phyloP scores from a whole-genome alignment of 257 asterid species.

The Scutellaria minor region DNA sequence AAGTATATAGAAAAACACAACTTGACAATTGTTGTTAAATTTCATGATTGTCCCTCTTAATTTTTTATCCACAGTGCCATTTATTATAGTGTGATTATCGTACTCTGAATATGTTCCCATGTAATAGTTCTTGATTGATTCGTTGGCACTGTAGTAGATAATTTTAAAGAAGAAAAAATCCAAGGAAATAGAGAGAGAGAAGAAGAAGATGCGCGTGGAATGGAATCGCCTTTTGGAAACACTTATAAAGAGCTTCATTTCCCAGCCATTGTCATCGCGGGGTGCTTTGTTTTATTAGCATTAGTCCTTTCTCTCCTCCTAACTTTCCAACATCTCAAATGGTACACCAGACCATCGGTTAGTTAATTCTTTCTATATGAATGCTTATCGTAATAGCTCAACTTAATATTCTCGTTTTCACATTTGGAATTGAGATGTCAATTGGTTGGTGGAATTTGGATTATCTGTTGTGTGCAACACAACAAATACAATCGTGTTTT shows the following conservation, averaged over 20 bases:
- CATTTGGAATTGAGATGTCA: neutral
- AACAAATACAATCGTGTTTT: no score
- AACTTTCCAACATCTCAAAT: slow-evolving; percentile 78
- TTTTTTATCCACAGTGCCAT: no score
- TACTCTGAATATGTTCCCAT: no score
- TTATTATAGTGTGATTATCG: no score
- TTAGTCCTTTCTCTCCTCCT: slow-evolving; percentile 68
- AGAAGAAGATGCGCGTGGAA: slow-evolving; percentile 45
- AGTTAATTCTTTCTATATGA: slow-evolving; percentile 27
- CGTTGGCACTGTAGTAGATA: slow-evolving; percentile 35
- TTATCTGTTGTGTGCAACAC: neutral
- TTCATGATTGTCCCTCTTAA: no score
- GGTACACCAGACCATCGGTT: slow-evolving; percentile 79
- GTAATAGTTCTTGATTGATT: no score
- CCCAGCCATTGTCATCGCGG: slow-evolving; percentile 58
- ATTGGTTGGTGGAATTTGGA: neutral
- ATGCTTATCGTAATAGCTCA: no score
- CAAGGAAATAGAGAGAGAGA: no score
- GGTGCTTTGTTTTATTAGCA: slow-evolving; percentile 61
- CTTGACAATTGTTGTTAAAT: no score
- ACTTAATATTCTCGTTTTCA: no score
- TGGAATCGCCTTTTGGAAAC: slow-evolving; percentile 46
- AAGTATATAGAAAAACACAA: no score
- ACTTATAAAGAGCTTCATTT: slow-evolving; percentile 51
- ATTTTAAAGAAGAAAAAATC: neutral